A percentile compares a stretch with the other conserved stretches of the same genome.
These are phyloP conservation scores for Fusarium decemcellulare DNA, from an alignment of 2,329 filamentous ascomycete species.

Conservation along the genomic window DNA sequence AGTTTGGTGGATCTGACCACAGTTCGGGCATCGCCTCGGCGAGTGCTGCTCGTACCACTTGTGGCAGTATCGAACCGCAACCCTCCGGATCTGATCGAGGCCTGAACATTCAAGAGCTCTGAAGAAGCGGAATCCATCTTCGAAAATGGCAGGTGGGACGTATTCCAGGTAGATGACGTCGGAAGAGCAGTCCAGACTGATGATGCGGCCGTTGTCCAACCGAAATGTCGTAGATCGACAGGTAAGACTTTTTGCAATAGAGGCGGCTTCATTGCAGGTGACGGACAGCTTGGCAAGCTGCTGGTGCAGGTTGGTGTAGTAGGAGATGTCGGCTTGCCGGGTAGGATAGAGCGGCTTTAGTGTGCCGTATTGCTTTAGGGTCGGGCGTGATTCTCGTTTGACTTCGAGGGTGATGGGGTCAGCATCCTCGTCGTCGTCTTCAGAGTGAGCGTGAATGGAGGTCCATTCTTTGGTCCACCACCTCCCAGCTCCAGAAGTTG, in stretches of 20 bases:
- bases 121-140: constrained; percentile 45
- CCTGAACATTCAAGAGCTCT: constrained; percentile 46
- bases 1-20: constrained; percentile 50
- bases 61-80: constrained; percentile 60
- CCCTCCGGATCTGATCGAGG: constrained; percentile 53
- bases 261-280: constrained; percentile 48
- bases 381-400: constrained; percentile 38
- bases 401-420: constrained; percentile 46
- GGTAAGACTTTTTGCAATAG: constrained; percentile 39
- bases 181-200: constrained; percentile 47
- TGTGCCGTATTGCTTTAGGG: constrained; percentile 27
- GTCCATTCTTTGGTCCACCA: constrained; percentile 41
- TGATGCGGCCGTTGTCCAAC: constrained; percentile 45
- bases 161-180: constrained; percentile 56
- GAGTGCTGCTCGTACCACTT: constrained; percentile 55
- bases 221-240: constrained; percentile 42
- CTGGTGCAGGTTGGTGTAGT: constrained; percentile 48
- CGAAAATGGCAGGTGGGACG: constrained; percentile 47
- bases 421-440: constrained; percentile 31
- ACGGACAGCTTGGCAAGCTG: constrained; percentile 46
- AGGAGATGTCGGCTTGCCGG: constrained; percentile 51
- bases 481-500: constrained; percentile 26
- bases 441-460: constrained; percentile 3
- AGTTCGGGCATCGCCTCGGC: constrained; percentile 49
- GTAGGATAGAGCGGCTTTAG: constrained; percentile 47